These are phyloP conservation scores for Phytophthora pistaciae DNA, from an alignment of 352 stramenopile genomes.

Conservation along the genomic window DNA sequence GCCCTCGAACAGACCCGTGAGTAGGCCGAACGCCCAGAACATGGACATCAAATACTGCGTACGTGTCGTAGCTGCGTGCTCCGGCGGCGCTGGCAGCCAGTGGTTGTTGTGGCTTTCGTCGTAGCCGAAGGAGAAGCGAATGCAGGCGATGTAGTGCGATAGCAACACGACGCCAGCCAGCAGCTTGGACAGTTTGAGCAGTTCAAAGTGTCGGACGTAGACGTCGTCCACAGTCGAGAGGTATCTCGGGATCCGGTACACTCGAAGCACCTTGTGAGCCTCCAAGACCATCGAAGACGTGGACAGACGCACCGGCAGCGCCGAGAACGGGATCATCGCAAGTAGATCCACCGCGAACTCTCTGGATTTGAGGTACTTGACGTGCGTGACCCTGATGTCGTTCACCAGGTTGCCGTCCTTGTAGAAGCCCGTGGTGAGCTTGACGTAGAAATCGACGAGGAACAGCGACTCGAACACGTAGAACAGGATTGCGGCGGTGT, in stretches of 20 bases:
- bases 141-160: slow-evolving; percentile 56
- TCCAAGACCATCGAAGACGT: slow-evolving; percentile 47
- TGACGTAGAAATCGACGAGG: slow-evolving; percentile 59
- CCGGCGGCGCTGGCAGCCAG: slow-evolving; percentile 40
- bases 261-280: slow-evolving; percentile 46
- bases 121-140: slow-evolving; percentile 63
- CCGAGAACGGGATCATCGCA: slow-evolving; percentile 49
- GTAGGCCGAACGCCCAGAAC: slow-evolving; percentile 67
- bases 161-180: slow-evolving; percentile 46
- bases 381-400: slow-evolving; percentile 28
- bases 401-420: slow-evolving; percentile 51
- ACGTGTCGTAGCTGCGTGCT: slow-evolving; percentile 5
- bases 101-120: slow-evolving; percentile 42
- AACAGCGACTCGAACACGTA: slow-evolving; percentile 61
- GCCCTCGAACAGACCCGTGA: slow-evolving; percentile 62
- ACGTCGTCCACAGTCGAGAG: slow-evolving; percentile 58
- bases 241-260: slow-evolving; percentile 48
- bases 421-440: slow-evolving; percentile 64
- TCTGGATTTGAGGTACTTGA: slow-evolving; percentile 62
- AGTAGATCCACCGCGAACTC: slow-evolving; percentile 56
- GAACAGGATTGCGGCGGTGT: slow-evolving; percentile 33
- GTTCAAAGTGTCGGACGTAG: slow-evolving; percentile 63
- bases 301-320: slow-evolving; percentile 9
- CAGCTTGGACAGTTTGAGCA: slow-evolving; percentile 64
- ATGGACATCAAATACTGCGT: slow-evolving; percentile 55